These are phyloP conservation scores for Jamesozyma lodderae DNA, from an alignment of 805 yeast species.

Conservation along the genomic window DNA sequence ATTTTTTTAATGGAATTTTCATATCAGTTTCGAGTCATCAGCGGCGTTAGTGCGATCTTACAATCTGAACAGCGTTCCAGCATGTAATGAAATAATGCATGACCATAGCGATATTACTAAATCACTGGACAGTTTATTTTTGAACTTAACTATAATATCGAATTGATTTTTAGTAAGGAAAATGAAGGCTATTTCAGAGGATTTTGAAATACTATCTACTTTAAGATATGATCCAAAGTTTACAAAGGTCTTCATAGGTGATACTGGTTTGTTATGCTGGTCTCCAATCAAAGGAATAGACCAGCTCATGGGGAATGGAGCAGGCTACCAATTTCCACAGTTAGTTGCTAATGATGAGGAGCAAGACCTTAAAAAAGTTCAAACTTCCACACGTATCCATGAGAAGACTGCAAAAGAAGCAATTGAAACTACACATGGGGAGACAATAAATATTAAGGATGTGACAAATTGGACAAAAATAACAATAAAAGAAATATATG, in stretches of 20 bases:
- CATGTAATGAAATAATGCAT: no score
- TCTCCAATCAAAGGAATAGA: not conserved
- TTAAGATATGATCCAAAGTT: conserved; percentile 67
- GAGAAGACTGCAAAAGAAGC: not conserved
- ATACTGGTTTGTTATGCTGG: not conserved
- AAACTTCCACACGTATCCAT: not conserved
- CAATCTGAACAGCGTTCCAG: no score
- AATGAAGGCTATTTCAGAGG: no score
- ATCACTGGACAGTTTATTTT: no score
- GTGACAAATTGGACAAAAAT: not conserved
- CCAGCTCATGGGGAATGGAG: not conserved
- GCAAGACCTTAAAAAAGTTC: not conserved
- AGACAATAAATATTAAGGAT: not conserved
- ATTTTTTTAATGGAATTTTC: no score
- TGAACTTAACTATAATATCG: no score
- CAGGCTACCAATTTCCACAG: conserved; percentile 5
- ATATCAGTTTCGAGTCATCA: no score
- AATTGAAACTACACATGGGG: not conserved
- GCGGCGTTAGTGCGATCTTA: no score
- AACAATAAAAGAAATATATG: not conserved
- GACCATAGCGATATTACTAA: no score
- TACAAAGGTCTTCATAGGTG: conserved; percentile 1
- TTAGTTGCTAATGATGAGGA: not conserved
- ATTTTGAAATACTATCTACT: conserved; percentile 56
- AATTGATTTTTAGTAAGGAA: no score